Evolutionary conservation across 768 basidiomycete genomes (phyloP).

Genomic region (Hortiboletus flavorubellus): DNA sequence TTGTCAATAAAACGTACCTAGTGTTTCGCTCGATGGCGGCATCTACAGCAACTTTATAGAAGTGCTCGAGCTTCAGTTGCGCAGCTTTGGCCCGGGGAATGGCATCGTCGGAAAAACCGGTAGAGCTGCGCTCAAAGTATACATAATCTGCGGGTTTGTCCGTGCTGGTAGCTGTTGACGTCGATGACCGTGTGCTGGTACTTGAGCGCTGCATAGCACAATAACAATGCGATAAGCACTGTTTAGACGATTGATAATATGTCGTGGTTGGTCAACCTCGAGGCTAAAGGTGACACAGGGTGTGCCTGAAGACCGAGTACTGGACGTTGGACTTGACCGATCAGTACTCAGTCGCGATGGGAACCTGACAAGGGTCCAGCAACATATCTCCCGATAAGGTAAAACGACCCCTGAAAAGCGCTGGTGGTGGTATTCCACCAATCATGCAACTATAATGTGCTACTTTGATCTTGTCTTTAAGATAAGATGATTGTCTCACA

Average conservation of each 20-base stretch:
- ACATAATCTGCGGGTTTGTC: slow-evolving; percentile 70
- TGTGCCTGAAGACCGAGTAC: neutral
- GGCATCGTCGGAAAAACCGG: slow-evolving; percentile 76
- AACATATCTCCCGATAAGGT: neutral
- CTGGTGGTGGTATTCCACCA: too few species aligned
- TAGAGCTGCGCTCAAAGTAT: slow-evolving; percentile 81
- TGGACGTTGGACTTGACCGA: neutral
- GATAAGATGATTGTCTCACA: too few species aligned
- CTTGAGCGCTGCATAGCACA: slow-evolving; percentile 31
- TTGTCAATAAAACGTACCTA: slow-evolving; percentile 48
- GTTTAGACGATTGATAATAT: neutral
- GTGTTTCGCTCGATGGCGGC: slow-evolving; percentile 91
- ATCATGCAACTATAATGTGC: too few species aligned
- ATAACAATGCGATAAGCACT: neutral
- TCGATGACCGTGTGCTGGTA: slow-evolving; percentile 28
- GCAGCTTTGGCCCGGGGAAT: slow-evolving; percentile 84
- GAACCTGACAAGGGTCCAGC: neutral
- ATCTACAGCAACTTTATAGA: slow-evolving; percentile 95
- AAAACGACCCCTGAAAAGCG: neutral
- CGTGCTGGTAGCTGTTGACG: slow-evolving; percentile 21
- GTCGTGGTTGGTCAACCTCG: neutral
- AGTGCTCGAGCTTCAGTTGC: slow-evolving; percentile 94
- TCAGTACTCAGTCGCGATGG: slow-evolving; percentile 15
- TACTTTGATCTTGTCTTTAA: too few species aligned
- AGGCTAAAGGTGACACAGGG: neutral